phyloP scores from a whole-genome alignment of 495 filamentous ascomycete species.

The Penicillium pancosmium region DNA sequence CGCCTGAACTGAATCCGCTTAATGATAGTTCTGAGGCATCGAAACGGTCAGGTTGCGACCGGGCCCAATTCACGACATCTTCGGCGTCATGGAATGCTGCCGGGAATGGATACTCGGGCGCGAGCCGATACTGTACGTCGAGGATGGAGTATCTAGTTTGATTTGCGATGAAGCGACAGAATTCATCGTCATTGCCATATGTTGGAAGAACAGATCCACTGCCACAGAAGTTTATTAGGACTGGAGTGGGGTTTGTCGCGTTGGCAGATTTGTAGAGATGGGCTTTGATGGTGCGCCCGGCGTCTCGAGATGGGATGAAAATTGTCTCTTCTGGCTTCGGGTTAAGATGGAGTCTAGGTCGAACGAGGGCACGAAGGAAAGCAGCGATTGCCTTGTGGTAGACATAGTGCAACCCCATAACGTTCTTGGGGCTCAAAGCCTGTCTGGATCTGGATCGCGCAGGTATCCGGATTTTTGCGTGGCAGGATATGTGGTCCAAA shows the following conservation, averaged over 20 bases:
- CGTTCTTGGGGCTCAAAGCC: background rate
- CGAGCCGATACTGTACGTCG: conserved; percentile 73
- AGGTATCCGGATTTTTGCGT: background rate
- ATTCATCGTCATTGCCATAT: conserved; percentile 46
- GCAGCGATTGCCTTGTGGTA: conserved; percentile 20
- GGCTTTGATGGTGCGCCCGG: conserved; percentile 43
- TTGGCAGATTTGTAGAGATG: conserved; percentile 44
- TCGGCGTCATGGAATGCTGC: conserved; percentile 71
- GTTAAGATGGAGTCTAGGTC: conserved; percentile 22
- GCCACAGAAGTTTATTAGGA: conserved; percentile 50
- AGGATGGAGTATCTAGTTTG: conserved; percentile 44
- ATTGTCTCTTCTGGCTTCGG: conserved; percentile 38
- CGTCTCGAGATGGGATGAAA: conserved; percentile 42
- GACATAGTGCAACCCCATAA: conserved; percentile 19
- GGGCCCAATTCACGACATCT: conserved; percentile 42
- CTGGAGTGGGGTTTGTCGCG: conserved; percentile 28
- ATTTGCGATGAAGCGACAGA: conserved; percentile 38
- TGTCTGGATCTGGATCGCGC: background rate
- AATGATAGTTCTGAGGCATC: conserved; percentile 38
- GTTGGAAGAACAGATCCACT: conserved; percentile 43
- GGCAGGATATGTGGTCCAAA: background rate
- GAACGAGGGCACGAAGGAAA: conserved; percentile 24
- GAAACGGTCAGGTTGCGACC: conserved; percentile 35
- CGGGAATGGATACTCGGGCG: conserved; percentile 77
- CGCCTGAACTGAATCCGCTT: conserved; percentile 51